Evolutionary conservation across 805 yeast genomes (phyloP).

Genomic region (Saturnispora silvae): DNA sequence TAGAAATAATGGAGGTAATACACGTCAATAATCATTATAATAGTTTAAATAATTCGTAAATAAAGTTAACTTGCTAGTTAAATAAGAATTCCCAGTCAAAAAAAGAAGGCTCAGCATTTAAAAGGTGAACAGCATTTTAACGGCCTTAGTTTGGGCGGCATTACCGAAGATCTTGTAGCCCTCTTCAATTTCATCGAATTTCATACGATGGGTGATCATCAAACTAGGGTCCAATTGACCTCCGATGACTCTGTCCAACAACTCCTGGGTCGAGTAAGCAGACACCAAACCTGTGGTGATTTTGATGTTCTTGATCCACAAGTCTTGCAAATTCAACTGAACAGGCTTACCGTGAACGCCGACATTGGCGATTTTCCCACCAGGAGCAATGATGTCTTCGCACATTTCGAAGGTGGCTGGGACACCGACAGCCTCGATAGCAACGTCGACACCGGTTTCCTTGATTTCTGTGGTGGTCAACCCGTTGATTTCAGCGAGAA

Average conservation of each 20-base stretch:
- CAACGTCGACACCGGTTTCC: slow-evolving; percentile 50
- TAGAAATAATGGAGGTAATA: no score
- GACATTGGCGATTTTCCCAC: slow-evolving; percentile 57
- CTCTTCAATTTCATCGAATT: slow-evolving; percentile 41
- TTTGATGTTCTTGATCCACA: slow-evolving; percentile 35
- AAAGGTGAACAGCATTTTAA: slow-evolving; percentile 31
- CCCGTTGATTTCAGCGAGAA: slow-evolving; percentile 21
- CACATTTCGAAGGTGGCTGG: slow-evolving; percentile 51
- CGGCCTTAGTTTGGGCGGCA: slow-evolving; percentile 46
- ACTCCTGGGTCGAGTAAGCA: slow-evolving; percentile 32
- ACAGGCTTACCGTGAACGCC: slow-evolving; percentile 42
- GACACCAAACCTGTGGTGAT: slow-evolving; percentile 42
- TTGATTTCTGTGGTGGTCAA: slow-evolving; percentile 21
- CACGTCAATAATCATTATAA: no score
- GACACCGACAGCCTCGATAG: slow-evolving; percentile 55
- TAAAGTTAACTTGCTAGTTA: no score
- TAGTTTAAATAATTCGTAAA: no score
- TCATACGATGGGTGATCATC: slow-evolving; percentile 52
- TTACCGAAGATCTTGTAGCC: slow-evolving; percentile 51
- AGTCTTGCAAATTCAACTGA: slow-evolving; percentile 31
- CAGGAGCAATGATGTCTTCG: slow-evolving; percentile 42
- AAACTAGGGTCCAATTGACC: slow-evolving; percentile 36
- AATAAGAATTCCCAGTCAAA: no score
- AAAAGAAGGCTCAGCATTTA: slow-evolving; percentile 2
- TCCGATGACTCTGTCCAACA: slow-evolving; percentile 27